These are phyloP conservation scores for Coemansia sp. DNA, from an alignment of 192 early-diverging fungal genomes.

Conservation along the genomic window DNA sequence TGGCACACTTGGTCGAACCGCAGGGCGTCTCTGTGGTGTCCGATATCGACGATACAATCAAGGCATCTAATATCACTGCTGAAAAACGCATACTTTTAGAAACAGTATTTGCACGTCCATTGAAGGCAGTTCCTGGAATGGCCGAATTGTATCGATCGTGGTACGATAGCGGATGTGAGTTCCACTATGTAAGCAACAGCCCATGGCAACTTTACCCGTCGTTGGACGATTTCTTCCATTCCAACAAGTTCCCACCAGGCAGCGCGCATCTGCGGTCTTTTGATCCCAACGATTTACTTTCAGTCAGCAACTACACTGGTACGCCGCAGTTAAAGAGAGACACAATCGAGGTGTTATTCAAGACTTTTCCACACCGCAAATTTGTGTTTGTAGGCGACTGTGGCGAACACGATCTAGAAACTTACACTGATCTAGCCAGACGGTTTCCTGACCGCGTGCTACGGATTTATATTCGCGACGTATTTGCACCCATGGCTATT, in stretches of 20 bases:
- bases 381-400: slow-evolving; percentile 91
- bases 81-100: slow-evolving; percentile 70
- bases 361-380: slow-evolving; percentile 75
- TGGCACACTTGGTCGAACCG: slow-evolving; percentile 55
- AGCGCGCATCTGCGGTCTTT: slow-evolving; percentile 69
- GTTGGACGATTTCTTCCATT: slow-evolving; percentile 65
- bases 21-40: slow-evolving; percentile 77
- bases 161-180: slow-evolving; percentile 62
- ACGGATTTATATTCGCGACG: slow-evolving; percentile 83
- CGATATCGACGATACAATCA: slow-evolving; percentile 93
- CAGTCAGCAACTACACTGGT: slow-evolving; percentile 58
- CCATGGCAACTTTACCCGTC: slow-evolving; percentile 81
- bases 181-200: slow-evolving; percentile 87
- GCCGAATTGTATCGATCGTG: slow-evolving; percentile 66
- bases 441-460: slow-evolving; percentile 69
- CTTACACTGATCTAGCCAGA: slow-evolving; percentile 68
- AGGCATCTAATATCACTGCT: slow-evolving; percentile 69
- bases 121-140: slow-evolving; percentile 77
- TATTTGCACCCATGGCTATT: slow-evolving; percentile 48
- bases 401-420: slow-evolving; percentile 86
- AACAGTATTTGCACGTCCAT: slow-evolving; percentile 52
- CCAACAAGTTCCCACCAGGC: slow-evolving; percentile 76
- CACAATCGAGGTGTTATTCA: slow-evolving; percentile 53
- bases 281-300: slow-evolving; percentile 61
- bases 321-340: slow-evolving; percentile 58